phyloP scores from a whole-genome alignment of 768 basidiomycete species.

The Agaricus sinodeliciosus region DNA sequence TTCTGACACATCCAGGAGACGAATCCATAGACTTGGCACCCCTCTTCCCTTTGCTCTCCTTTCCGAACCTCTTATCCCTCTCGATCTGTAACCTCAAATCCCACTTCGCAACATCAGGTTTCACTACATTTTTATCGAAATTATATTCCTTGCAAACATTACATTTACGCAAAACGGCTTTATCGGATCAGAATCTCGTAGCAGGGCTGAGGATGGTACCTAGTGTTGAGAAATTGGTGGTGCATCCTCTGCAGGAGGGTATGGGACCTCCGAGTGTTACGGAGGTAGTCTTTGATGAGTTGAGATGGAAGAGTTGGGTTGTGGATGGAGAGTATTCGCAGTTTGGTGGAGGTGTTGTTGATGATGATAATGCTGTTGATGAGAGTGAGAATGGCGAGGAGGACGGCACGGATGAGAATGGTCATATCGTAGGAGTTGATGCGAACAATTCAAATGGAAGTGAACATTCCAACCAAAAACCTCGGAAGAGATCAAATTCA shows the following conservation, averaged over 20 bases:
- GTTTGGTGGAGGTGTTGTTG: constrained; percentile 12
- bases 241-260: constrained; percentile 19
- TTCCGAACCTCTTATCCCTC: constrained; percentile 29
- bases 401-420: too few species aligned
- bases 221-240: constrained; percentile 26
- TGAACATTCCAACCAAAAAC: constrained; percentile 11
- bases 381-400: neutral
- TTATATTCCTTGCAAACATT: constrained; percentile 26
- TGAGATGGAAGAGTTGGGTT: constrained; percentile 24
- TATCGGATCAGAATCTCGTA: constrained; percentile 27
- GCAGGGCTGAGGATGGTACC: constrained; percentile 26
- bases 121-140: constrained; percentile 27
- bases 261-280: constrained; percentile 23
- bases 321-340: constrained; percentile 9
- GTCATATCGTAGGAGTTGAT: neutral
- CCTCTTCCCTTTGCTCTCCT: constrained; percentile 28
- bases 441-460: neutral
- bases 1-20: constrained; percentile 31
- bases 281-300: constrained; percentile 25
- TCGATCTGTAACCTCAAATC: constrained; percentile 33
- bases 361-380: neutral
- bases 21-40: constrained; percentile 27
- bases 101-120: constrained; percentile 22
- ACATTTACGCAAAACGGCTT: constrained; percentile 31
- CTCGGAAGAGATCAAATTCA: constrained; percentile 18